Percentiles rank a stretch among this genome's conserved stretches.
Conservation (phyloP, 768 basidiomycete genomes). For the Paxillus involutus region DNA sequence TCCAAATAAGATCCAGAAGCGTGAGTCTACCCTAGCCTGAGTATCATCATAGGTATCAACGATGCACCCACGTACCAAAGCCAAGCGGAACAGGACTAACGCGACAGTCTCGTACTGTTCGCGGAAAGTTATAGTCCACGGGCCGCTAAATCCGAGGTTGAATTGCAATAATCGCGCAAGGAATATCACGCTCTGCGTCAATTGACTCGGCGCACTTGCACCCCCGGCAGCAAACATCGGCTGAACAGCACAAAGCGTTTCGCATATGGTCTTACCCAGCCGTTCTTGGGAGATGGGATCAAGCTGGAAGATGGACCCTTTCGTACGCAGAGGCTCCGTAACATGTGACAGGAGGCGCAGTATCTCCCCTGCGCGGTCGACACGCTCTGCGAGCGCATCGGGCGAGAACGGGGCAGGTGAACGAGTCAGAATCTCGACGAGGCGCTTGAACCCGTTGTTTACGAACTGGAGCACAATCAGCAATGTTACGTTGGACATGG, state of each 20-base stretch:
- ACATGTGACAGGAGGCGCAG: constrained; percentile 69
- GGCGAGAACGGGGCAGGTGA: constrained; percentile 24
- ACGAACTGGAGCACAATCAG: constrained; percentile 51
- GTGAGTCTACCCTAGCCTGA: constrained; percentile 43
- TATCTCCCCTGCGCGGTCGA: constrained; percentile 62
- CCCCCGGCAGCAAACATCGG: constrained; percentile 29
- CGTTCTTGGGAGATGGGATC: constrained; percentile 49
- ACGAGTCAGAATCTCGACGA: constrained; percentile 53
- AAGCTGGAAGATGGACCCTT: constrained; percentile 51
- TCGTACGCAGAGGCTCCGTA: constrained; percentile 59
- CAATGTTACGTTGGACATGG: background rate
- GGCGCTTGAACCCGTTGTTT: constrained; percentile 68
- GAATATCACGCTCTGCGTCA: constrained; percentile 50
- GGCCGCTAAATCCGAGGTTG: constrained; percentile 59
- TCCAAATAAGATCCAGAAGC: constrained; percentile 54
- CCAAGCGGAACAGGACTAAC: constrained; percentile 45
- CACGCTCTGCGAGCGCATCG: constrained; percentile 36
- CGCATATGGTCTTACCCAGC: constrained; percentile 50
- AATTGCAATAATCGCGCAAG: constrained; percentile 73
- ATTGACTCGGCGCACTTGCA: constrained; percentile 21
- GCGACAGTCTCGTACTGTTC: constrained; percentile 45
- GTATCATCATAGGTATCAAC: background rate
- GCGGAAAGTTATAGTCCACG: constrained; percentile 54
- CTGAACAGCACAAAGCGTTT: constrained; percentile 44
- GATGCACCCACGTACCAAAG: constrained; percentile 43